Evolutionary conservation across 768 basidiomycete genomes (phyloP).

Genomic region (Rhizopogon rudus): DNA sequence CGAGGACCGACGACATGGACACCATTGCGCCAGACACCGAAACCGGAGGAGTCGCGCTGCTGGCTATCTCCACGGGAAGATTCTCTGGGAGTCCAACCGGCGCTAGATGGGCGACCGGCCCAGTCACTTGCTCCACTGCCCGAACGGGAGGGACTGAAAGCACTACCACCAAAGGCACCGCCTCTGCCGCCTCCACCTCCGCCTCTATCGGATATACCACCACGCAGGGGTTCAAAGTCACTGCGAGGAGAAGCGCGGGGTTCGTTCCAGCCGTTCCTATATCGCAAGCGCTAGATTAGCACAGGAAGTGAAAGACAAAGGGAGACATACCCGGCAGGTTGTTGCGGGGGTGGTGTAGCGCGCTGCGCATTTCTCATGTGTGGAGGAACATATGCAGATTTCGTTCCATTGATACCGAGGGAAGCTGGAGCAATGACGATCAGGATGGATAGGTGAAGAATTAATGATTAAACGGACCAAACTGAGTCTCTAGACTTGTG

Average conservation of each 20-base stretch:
- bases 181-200: conserved; percentile 28
- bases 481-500: conserved; percentile 68
- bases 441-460: not conserved
- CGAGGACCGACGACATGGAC: conserved; percentile 79
- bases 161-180: conserved; percentile 37
- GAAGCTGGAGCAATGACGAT: conserved; percentile 41
- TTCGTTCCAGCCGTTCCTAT: conserved; percentile 71
- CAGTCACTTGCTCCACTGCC: conserved; percentile 30
- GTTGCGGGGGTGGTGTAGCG: conserved; percentile 57
- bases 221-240: conserved; percentile 37
- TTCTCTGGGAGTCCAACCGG: conserved; percentile 34
- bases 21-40: conserved; percentile 85
- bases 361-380: conserved; percentile 84
- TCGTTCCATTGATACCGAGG: conserved; percentile 65
- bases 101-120: conserved; percentile 33
- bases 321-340: conserved; percentile 48
- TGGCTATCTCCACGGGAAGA: conserved; percentile 26
- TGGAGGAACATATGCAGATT: conserved; percentile 85
- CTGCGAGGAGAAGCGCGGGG: conserved; percentile 64
- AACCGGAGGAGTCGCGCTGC: conserved; percentile 43
- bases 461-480: conserved; percentile 44
- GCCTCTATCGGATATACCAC: conserved; percentile 33
- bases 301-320: conserved; percentile 7
- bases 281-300: conserved; percentile 14
- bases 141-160: conserved; percentile 31